phyloP scores from a whole-genome alignment of 495 filamentous ascomycete species.

The Xylaria intraflava region DNA sequence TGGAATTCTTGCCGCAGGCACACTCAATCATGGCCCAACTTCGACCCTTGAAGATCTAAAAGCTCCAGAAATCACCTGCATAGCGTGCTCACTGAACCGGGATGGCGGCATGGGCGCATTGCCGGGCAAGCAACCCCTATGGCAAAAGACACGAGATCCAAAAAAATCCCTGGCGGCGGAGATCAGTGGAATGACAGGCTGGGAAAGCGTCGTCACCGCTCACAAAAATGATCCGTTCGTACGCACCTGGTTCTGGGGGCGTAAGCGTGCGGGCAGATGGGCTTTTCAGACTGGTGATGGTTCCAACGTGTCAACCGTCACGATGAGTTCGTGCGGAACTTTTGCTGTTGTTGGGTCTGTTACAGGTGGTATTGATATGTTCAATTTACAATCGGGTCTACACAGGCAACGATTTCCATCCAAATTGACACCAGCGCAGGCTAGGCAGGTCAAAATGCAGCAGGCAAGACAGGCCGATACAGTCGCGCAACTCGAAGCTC shows the following conservation, averaged over 20 bases:
- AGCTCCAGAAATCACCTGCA: conserved; percentile 80
- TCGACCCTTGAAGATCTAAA: conserved; percentile 68
- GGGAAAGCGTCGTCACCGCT: conserved; percentile 96
- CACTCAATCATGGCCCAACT: conserved; percentile 43
- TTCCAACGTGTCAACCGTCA: conserved; percentile 76
- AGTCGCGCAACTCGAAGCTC: conserved; percentile 40
- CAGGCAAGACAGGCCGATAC: conserved; percentile 42
- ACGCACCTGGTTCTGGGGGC: conserved; percentile 96
- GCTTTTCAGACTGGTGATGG: conserved; percentile 81
- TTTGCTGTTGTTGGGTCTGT: conserved; percentile 89
- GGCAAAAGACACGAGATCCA: conserved; percentile 62
- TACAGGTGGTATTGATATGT: conserved; percentile 80
- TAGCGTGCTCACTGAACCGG: conserved; percentile 83
- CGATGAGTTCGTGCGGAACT: conserved; percentile 83
- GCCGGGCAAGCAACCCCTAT: conserved; percentile 61
- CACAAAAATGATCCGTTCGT: conserved; percentile 79
- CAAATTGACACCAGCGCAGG: conserved; percentile 56
- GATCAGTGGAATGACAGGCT: conserved; percentile 69
- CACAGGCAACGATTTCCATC: conserved; percentile 82
- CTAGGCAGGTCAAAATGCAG: conserved; percentile 53
- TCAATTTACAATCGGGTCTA: conserved; percentile 88
- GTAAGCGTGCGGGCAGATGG: conserved; percentile 89
- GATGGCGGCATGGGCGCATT: conserved; percentile 85
- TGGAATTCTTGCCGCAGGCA: conserved; percentile 52
- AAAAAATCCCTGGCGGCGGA: conserved; percentile 51